Base-by-base conservation (phyloP, 169 alveolate species). In the Sarcocystis neurona region DNA sequence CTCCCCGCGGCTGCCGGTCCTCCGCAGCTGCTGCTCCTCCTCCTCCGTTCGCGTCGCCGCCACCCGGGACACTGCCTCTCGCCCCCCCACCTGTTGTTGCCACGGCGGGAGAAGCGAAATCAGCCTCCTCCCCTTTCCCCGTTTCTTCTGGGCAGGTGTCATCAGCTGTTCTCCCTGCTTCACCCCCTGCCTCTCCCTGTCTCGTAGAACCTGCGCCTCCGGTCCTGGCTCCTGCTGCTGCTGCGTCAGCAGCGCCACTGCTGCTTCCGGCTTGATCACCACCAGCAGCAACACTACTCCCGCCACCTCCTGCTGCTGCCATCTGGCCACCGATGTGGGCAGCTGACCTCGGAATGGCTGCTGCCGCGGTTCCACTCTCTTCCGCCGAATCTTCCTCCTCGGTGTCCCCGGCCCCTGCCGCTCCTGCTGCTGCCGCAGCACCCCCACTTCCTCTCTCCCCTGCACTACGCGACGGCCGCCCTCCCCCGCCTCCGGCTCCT, bases 271-370 rank as follows among this genome's bases (percentile, higher is more conserved):
- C 70, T 30, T 43, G 48, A 46, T 12, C 72, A 70, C 20, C 70
- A 30, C 37, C 72, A 27, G 39, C 70, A 18, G 23, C 84, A 60
- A 32, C 44, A 39, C 4, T 41, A 37, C 15, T 60, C 84, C 8
- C 84, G 84, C 10, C 84, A 53, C 6, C 39, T 23, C 41, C 84
- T 75, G 12, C 86, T 78, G 15, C 60, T 48, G 15, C 37, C 46
- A 18, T 27, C n/a, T 4, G 47, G 6, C 23, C 48, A n/a, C n/a
- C n/a, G n/a, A n/a, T n/a, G n/a, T n/a, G n/a, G n/a, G n/a, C n/a
- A n/a, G n/a, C n/a, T n/a, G n/a, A n/a, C n/a, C 50, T 23, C 30
- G 86, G 37, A 27, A 41, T n/a, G 18, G 86, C 86, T 44, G 86
- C 86, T 43, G 56, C 84, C 27, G 66, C 84, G 41, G 66, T 39